phyloP scores from a whole-genome alignment of 139 green algal genomes.

The Chlorella ohadii region DNA sequence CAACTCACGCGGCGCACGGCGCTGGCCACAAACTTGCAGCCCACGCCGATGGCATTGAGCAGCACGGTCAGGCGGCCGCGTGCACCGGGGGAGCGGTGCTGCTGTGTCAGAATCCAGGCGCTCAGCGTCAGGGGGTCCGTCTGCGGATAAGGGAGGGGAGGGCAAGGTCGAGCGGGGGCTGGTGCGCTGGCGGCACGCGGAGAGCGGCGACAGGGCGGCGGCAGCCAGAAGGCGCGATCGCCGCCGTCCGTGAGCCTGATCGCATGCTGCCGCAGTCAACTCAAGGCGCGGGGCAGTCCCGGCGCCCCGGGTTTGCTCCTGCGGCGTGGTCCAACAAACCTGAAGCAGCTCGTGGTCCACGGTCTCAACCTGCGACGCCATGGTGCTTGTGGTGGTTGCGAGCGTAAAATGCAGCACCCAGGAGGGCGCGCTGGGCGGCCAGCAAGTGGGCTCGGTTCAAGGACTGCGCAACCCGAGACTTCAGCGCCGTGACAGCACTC shows the following conservation, averaged over 20 bases:
- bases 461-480: too few relatives aligned
- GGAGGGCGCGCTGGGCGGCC: too few relatives aligned
- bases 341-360: neutral
- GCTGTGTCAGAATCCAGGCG: conserved; percentile 52
- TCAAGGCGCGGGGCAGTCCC: too few relatives aligned
- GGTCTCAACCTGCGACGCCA: neutral
- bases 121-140: conserved; percentile 56
- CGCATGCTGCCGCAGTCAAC: too few relatives aligned
- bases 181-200: neutral
- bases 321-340: neutral
- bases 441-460: too few relatives aligned
- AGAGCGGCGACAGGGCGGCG: neutral
- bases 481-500: too few relatives aligned
- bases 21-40: conserved; percentile 71
- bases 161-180: neutral
- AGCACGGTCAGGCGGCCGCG: conserved; percentile 62
- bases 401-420: too few relatives aligned
- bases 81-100: conserved; percentile 48
- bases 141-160: neutral
- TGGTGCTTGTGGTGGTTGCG: neutral
- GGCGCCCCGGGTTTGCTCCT: too few relatives aligned
- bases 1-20: conserved; percentile 55
- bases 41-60: conserved; percentile 67
- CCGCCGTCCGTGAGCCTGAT: too few relatives aligned
- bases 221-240: too few relatives aligned